phyloP scores from a whole-genome alignment of 2,329 filamentous ascomycete species.

The Verticillium nubilum region DNA sequence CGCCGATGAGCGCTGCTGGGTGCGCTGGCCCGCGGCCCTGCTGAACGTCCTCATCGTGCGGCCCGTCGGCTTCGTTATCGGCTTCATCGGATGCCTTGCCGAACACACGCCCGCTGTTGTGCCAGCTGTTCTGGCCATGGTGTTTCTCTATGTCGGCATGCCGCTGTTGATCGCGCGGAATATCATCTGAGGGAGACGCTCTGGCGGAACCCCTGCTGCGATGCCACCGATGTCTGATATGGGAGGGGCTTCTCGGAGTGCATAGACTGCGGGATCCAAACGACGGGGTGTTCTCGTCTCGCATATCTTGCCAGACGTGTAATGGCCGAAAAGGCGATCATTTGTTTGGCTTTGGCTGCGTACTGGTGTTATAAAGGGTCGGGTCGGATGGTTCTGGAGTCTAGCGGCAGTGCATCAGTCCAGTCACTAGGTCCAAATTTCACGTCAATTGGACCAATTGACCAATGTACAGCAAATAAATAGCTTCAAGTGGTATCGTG shows the following conservation, averaged over 20 bases:
- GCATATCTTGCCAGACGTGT: too few relatives aligned
- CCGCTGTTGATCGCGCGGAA: background rate
- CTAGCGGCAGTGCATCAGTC: background rate
- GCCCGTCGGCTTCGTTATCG: background rate
- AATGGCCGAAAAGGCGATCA: too few relatives aligned
- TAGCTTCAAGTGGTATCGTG: constrained; percentile 1
- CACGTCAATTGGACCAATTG: background rate
- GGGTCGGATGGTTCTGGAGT: background rate
- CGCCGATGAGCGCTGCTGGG: background rate
- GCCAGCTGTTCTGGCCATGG: background rate
- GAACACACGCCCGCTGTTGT: background rate
- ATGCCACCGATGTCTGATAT: too few relatives aligned
- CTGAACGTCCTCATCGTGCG: background rate
- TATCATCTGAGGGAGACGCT: background rate
- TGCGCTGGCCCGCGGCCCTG: background rate
- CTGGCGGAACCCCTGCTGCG: too few relatives aligned
- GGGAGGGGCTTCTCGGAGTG: too few relatives aligned
- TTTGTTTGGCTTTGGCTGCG: background rate
- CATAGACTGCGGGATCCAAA: too few relatives aligned
- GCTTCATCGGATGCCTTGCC: background rate
- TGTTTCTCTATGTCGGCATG: constrained; percentile 1
- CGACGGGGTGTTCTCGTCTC: too few relatives aligned
- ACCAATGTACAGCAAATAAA: background rate
- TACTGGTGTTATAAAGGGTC: background rate
- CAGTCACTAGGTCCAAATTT: background rate